Evolutionary conservation across 2,329 filamentous ascomycete species (phyloP).

Genomic region (Xylaria sp.): DNA sequence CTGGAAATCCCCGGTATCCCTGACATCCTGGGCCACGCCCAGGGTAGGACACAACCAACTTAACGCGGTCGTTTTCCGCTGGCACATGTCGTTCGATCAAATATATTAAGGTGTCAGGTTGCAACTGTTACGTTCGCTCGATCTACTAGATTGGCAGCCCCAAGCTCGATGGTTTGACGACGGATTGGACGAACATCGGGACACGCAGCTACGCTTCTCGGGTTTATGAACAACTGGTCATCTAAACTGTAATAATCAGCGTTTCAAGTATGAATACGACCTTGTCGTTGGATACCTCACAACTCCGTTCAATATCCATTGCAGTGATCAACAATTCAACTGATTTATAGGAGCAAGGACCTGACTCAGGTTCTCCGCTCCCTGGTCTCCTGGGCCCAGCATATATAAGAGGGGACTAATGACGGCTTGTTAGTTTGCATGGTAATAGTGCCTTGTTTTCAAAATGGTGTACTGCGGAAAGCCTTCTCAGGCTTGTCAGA

Average conservation of each 20-base stretch:
- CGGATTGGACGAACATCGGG: neutral
- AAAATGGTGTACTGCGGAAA: slow-evolving; percentile 74
- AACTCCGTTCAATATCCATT: neutral
- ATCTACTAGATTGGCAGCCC: neutral
- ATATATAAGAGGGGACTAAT: neutral
- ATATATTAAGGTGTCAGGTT: slow-evolving; percentile 11
- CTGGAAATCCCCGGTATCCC: slow-evolving; percentile 1
- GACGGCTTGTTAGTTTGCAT: neutral
- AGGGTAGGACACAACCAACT: slow-evolving; percentile 1
- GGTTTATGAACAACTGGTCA: neutral
- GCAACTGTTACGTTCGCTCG: slow-evolving; percentile 5
- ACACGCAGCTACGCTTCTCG: neutral
- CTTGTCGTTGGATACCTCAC: neutral
- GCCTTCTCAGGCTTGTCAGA: slow-evolving; percentile 76
- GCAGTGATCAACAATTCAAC: slow-evolving; percentile 2
- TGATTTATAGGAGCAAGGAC: neutral
- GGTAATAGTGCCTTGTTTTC: slow-evolving; percentile 21
- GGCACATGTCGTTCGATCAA: slow-evolving; percentile 14
- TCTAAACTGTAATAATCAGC: neutral
- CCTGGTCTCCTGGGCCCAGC: neutral
- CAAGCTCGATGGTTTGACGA: neutral
- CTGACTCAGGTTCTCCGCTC: neutral
- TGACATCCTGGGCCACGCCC: slow-evolving; percentile 1
- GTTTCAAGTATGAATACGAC: slow-evolving; percentile 6
- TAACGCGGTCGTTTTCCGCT: neutral